Evolutionary conservation across 1,139 yeast genomes (phyloP).

Genomic region (Pichia sp.): DNA sequence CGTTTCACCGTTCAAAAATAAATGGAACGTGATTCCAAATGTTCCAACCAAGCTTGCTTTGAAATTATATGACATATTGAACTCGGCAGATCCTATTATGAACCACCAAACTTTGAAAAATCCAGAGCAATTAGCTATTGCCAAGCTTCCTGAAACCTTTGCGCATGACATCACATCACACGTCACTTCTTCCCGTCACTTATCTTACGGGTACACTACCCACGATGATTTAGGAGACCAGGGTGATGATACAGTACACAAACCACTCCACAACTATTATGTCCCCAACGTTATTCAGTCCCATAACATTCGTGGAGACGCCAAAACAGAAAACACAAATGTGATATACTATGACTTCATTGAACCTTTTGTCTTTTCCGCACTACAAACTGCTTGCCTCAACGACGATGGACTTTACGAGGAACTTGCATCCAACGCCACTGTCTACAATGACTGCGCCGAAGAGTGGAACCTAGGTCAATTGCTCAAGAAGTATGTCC

Average conservation of each 20-base stretch:
- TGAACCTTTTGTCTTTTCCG: slow-evolving; percentile 52
- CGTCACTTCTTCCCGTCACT: too few species aligned
- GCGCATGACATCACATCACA: not conserved
- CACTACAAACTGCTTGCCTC: slow-evolving; percentile 35
- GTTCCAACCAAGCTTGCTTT: slow-evolving; percentile 47
- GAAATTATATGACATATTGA: slow-evolving; percentile 41
- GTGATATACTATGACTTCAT: slow-evolving; percentile 75
- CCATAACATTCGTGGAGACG: slow-evolving; percentile 12
- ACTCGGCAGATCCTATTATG: slow-evolving; percentile 42
- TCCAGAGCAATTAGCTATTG: slow-evolving; percentile 21
- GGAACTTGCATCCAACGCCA: slow-evolving; percentile 22
- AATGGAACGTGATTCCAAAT: slow-evolving; percentile 55
- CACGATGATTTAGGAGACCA: slow-evolving; percentile 72
- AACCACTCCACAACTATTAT: slow-evolving; percentile 47
- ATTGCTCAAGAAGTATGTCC: slow-evolving; percentile 37
- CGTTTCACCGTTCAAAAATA: slow-evolving; percentile 78
- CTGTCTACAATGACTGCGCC: slow-evolving; percentile 39
- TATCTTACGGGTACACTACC: slow-evolving; percentile 63
- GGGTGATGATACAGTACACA: slow-evolving; percentile 88
- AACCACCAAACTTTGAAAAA: slow-evolving; percentile 17
- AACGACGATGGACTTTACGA: slow-evolving; percentile 19
- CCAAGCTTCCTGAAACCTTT: too few species aligned
- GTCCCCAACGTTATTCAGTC: slow-evolving; percentile 71
- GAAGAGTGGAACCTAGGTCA: slow-evolving; percentile 39
- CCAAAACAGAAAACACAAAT: slow-evolving; percentile 41